phyloP scores from a whole-genome alignment of 768 basidiomycete genomes.

The Termitomyces sp. region DNA sequence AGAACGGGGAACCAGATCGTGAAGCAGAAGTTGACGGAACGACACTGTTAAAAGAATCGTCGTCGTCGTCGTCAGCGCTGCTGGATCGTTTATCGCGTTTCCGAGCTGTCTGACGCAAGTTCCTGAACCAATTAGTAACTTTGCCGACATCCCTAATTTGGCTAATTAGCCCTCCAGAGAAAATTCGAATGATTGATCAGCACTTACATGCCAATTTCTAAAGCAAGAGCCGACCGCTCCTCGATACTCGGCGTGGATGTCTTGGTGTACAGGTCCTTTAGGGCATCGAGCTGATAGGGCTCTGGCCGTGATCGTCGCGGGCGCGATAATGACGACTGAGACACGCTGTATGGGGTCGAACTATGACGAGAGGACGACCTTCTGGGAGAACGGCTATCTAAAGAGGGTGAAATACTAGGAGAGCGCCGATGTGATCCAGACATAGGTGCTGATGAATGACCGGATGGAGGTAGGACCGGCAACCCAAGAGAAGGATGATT shows the following conservation, averaged over 20 bases:
- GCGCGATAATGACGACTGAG: constrained; percentile 39
- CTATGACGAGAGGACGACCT: constrained; percentile 36
- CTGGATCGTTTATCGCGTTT: constrained; percentile 58
- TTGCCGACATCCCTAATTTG: constrained; percentile 68
- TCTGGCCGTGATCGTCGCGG: constrained; percentile 76
- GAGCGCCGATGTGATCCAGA: constrained; percentile 28
- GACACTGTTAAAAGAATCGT: constrained; percentile 40
- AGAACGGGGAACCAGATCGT: constrained; percentile 49
- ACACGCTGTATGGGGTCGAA: constrained; percentile 43
- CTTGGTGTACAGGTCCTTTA: constrained; percentile 65
- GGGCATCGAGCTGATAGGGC: constrained; percentile 70
- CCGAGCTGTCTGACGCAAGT: constrained; percentile 76
- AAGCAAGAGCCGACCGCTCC: constrained; percentile 69
- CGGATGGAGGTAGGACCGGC: constrained; percentile 24
- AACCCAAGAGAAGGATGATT: constrained; percentile 43
- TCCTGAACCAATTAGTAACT: constrained; percentile 88
- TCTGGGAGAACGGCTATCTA: constrained; percentile 36
- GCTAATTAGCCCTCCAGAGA: constrained; percentile 16
- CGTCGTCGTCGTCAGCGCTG: constrained; percentile 43
- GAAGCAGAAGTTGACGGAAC: constrained; percentile 43
- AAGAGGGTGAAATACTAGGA: constrained; percentile 37
- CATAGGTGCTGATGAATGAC: constrained; percentile 30
- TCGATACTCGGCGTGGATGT: constrained; percentile 78
- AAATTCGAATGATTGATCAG: constrained; percentile 16
- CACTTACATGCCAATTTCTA: constrained; percentile 73